These are phyloP conservation scores for Cryptococcus sp. DNA, from an alignment of 1,284 basidiomycete genomes.

Conservation along the genomic window DNA sequence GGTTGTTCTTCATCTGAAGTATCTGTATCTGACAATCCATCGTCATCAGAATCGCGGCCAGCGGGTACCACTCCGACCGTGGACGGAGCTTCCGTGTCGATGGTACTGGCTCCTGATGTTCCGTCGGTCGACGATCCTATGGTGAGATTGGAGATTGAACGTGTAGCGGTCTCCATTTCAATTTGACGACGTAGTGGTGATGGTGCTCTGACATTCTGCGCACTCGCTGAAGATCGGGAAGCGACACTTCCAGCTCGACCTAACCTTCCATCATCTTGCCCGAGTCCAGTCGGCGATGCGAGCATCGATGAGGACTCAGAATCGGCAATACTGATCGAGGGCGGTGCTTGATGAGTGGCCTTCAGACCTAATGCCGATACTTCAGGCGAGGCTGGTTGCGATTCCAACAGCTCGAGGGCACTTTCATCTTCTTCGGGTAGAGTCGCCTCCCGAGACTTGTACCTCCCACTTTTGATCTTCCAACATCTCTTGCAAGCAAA, in stretches of 20 bases:
- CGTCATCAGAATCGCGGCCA: conserved; percentile 9
- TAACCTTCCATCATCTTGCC: neutral
- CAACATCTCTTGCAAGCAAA: conserved; percentile 90
- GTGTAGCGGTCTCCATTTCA: conserved; percentile 1
- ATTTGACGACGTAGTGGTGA: conserved; percentile 34
- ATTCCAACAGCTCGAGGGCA: conserved; percentile 19
- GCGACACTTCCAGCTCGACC: conserved; percentile 2
- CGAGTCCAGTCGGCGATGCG: neutral
- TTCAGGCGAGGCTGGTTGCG: neutral
- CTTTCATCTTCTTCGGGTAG: conserved; percentile 46
- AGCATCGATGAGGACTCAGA: neutral
- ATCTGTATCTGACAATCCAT: conserved; percentile 39
- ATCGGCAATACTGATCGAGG: neutral
- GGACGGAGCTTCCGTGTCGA: neutral
- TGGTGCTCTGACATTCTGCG: conserved; percentile 18
- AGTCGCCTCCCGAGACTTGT: conserved; percentile 19
- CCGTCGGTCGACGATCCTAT: neutral
- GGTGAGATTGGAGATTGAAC: conserved; percentile 2
- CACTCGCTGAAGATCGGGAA: conserved; percentile 5
- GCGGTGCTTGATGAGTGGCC: neutral
- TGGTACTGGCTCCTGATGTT: neutral
- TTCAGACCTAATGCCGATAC: neutral
- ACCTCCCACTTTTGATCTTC: conserved; percentile 55
- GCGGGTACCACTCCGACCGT: neutral
- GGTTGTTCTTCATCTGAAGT: conserved; percentile 33